These are phyloP conservation scores for Naganishia vishniacii DNA, from an alignment of 768 basidiomycete genomes.

Conservation along the genomic window DNA sequence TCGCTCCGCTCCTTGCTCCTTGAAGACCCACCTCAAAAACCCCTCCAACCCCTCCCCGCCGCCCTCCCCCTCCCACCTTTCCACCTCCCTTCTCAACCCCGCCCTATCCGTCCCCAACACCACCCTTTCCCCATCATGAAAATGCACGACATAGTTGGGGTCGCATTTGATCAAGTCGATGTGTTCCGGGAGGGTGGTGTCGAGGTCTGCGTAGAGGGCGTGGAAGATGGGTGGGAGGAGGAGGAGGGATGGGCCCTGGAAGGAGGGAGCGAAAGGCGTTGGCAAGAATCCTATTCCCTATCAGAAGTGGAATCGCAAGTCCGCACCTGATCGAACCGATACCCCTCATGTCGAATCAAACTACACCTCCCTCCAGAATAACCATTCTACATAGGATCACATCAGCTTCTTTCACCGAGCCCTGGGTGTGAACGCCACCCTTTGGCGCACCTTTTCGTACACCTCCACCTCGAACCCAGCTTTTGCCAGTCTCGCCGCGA, in stretches of 20 bases:
- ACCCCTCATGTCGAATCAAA: slow-evolving; percentile 49
- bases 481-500: slow-evolving; percentile 50
- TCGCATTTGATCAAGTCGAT: slow-evolving; percentile 51
- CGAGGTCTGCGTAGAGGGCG: slow-evolving; percentile 50
- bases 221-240: slow-evolving; percentile 50
- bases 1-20: neutral
- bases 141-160: slow-evolving; percentile 52
- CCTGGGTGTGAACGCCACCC: too few species aligned
- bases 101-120: slow-evolving; percentile 48
- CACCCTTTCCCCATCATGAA: slow-evolving; percentile 50
- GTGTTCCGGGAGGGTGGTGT: slow-evolving; percentile 45
- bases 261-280: neutral
- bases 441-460: slow-evolving; percentile 43
- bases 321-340: slow-evolving; percentile 51
- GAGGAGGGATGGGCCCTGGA: slow-evolving; percentile 46
- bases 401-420: too few species aligned
- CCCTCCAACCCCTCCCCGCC: slow-evolving; percentile 47
- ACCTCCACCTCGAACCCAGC: slow-evolving; percentile 50
- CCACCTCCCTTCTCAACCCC: slow-evolving; percentile 48
- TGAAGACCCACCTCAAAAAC: slow-evolving; percentile 38
- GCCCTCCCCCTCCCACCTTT: slow-evolving; percentile 49
- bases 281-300: neutral
- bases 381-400: slow-evolving; percentile 44
- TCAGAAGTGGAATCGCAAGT: slow-evolving; percentile 1
- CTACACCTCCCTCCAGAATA: slow-evolving; percentile 52